Conservation (phyloP, 306 rosid species). For the Vigna mungo region DNA sequence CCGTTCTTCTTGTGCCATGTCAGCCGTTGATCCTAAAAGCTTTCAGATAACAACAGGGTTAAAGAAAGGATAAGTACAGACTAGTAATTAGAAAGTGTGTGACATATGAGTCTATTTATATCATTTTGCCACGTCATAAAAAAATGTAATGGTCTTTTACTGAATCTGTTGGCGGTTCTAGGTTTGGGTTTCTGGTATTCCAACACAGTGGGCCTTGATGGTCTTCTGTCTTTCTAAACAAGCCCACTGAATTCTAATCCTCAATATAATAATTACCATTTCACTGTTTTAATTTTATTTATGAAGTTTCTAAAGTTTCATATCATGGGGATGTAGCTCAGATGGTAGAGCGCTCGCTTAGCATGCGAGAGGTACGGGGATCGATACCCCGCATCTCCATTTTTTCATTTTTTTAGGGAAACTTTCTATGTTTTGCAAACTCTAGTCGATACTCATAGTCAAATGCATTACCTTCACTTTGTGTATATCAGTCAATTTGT, state of each 20-base stretch:
- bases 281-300: too few relatives aligned
- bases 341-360: constrained; percentile 94
- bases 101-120: background rate
- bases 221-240: too few relatives aligned
- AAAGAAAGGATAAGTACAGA: background rate
- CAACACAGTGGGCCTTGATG: constrained; percentile 30
- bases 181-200: constrained; percentile 45
- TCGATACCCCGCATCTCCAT: constrained; percentile 87
- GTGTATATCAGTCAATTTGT: constrained; percentile 42
- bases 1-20: constrained; percentile 52
- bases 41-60: background rate
- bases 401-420: background rate
- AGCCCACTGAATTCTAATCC: too few relatives aligned
- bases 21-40: constrained; percentile 1
- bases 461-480: constrained; percentile 39
- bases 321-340: constrained; percentile 77
- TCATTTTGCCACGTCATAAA: background rate
- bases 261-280: too few relatives aligned
- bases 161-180: constrained; percentile 60
- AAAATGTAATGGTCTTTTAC: background rate
- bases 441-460: too few relatives aligned
- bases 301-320: too few relatives aligned
- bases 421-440: too few relatives aligned
- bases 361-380: constrained; percentile 89
- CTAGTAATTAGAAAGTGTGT: too few relatives aligned